Percentiles rank a stretch among this genome's conserved stretches.
Evolutionary conservation across 192 early-diverging fungal genomes (phyloP).

Genomic region (Chytriomyces sp.): DNA sequence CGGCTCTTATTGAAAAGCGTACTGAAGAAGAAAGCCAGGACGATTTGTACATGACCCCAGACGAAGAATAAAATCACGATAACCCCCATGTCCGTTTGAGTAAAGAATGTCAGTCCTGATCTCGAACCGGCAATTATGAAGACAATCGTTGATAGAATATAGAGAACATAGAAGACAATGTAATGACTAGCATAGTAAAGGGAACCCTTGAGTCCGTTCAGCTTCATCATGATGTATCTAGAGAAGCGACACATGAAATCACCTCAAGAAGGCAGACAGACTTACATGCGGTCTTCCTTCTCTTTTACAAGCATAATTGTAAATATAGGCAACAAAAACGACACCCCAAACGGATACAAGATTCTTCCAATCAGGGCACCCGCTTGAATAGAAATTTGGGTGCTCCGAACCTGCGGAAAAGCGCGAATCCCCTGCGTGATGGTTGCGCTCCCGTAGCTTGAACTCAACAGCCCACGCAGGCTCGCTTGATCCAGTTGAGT

Average conservation of each 20-base stretch:
- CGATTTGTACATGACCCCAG: conserved; percentile 70
- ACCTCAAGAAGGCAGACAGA: too few relatives aligned
- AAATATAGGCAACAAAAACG: conserved; percentile 72
- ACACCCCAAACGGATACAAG: conserved; percentile 74
- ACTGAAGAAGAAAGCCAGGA: conserved; percentile 66
- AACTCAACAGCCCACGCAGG: conserved; percentile 32
- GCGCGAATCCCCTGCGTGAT: conserved; percentile 72
- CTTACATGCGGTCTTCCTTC: conserved; percentile 74
- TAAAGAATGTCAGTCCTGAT: conserved; percentile 67
- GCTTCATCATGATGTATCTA: conserved; percentile 65
- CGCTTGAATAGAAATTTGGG: conserved; percentile 53
- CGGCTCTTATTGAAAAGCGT: conserved; percentile 66
- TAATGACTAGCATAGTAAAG: conserved; percentile 51
- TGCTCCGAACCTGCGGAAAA: conserved; percentile 56
- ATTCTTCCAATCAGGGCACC: conserved; percentile 64
- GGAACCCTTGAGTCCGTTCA: conserved; percentile 67
- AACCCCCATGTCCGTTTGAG: conserved; percentile 51
- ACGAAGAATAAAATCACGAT: conserved; percentile 66
- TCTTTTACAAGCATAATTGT: conserved; percentile 71
- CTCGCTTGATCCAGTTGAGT: conserved; percentile 45
- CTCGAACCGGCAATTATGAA: conserved; percentile 65
- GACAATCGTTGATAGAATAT: conserved; percentile 15
- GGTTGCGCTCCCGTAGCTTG: conserved; percentile 32
- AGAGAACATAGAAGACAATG: conserved; percentile 30
- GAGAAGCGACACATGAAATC: too few relatives aligned